Base-by-base conservation (phyloP, 441 rosid genomes). In the Adansonia rubrostipa region DNA sequence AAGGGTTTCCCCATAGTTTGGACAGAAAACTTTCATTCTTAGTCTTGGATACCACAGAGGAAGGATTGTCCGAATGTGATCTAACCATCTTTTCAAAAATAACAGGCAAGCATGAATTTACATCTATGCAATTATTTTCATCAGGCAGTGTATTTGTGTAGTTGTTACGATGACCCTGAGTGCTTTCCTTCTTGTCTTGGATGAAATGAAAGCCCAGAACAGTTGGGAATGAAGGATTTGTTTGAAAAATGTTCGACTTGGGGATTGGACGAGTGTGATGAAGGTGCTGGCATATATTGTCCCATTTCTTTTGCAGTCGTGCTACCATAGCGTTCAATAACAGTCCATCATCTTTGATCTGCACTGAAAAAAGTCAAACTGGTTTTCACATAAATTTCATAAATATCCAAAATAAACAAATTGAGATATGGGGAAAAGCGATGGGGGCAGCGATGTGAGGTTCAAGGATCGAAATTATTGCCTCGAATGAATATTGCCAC, bases 261-360 rank as follows among this genome's bases (percentile, higher is more conserved):
- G 82, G 85, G n/a, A 67, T 57, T 17, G 69, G 69, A 67, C 24
- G 80, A 51, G 53, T 57, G 19, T 50, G 87, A 80, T 86, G 88
- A 80, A 77, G 83, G 47, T 69, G 87, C 72, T 64, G 87, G 78
- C 89, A 87, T 70, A 83, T 77, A 69, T 61, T 76, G 64, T 87
- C 87, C 90, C 87, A 89, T 79, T 86, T 89, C 66, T 84, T 84
- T 44, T 80, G 86, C 73, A 87, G 54, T 24, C 81, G 86, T 10
- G 81, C 47, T 64, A 82, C 69, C 71, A 79, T 82, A 47, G 85
- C 73, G 65, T 84, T 86, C 82, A 53, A 81, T 56, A 77, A 77
- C 80, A 71, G 24, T 76, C 83, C 85, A 77, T 86, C 92, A 81
- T 87, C 92, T 82, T 81, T 89, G 81, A 82, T 82, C 97, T 94